A percentile compares a stretch with the other conserved stretches of the same genome.
These are phyloP conservation scores for Pleurotus tuber-regium DNA, from an alignment of 768 basidiomycete species.

Conservation along the genomic window DNA sequence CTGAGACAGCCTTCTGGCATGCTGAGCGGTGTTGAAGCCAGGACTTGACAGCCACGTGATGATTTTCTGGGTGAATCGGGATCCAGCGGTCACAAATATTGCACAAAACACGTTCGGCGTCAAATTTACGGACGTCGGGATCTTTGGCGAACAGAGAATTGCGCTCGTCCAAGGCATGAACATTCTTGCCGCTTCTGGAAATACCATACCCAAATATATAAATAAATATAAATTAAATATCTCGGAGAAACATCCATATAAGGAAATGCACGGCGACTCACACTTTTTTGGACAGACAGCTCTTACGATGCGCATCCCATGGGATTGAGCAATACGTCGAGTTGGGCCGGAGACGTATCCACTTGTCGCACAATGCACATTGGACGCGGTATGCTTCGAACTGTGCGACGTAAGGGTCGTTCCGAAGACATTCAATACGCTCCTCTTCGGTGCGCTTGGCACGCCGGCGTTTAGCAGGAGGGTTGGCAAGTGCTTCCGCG, in stretches of 20 bases:
- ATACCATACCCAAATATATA: not conserved
- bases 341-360: conserved; percentile 83
- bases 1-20: conserved; percentile 44
- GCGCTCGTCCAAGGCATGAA: conserved; percentile 63
- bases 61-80: conserved; percentile 56
- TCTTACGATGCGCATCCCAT: conserved; percentile 84
- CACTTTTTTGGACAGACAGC: conserved; percentile 78
- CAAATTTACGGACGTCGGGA: conserved; percentile 71
- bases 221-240: conserved; percentile 16
- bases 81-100: conserved; percentile 70
- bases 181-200: too few relatives aligned
- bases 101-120: conserved; percentile 69
- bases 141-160: conserved; percentile 59
- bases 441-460: conserved; percentile 79
- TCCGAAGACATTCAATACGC: conserved; percentile 65
- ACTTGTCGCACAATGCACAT: conserved; percentile 79
- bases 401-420: conserved; percentile 75
- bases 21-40: conserved; percentile 63
- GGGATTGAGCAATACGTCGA: conserved; percentile 88
- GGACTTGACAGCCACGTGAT: conserved; percentile 55
- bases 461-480: conserved; percentile 61
- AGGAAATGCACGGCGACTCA: conserved; percentile 32
- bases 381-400: conserved; percentile 80
- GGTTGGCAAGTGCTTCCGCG: conserved; percentile 40
- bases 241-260: conserved; percentile 10